Evolutionary conservation across 352 stramenopile species (phyloP).

Genomic region (Plasmopara viticola): DNA sequence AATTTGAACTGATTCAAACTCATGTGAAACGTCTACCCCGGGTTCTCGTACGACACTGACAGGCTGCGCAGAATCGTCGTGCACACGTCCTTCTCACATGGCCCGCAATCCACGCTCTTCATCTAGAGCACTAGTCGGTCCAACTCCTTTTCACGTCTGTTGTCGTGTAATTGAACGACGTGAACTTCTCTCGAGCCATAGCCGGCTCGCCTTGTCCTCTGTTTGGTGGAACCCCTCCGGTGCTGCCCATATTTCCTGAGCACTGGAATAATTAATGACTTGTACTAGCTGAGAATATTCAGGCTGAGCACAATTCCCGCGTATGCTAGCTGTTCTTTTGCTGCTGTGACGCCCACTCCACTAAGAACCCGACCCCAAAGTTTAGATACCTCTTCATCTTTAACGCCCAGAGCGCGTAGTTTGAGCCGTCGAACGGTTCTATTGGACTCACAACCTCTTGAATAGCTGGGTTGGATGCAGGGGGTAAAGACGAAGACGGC

Average conservation of each 20-base stretch:
- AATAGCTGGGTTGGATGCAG: too few species aligned
- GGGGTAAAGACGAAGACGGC: too few species aligned
- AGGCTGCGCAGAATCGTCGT: background rate
- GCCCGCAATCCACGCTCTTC: background rate
- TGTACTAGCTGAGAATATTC: too few species aligned
- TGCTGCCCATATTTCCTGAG: background rate
- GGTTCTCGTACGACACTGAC: background rate
- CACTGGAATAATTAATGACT: background rate
- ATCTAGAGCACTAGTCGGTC: background rate
- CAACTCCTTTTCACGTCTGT: background rate
- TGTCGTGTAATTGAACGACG: background rate
- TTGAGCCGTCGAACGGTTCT: background rate
- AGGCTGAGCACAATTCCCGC: too few species aligned
- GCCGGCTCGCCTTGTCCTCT: background rate
- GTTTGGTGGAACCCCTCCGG: background rate
- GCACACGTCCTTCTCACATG: background rate
- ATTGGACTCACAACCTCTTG: background rate
- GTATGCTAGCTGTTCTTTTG: background rate
- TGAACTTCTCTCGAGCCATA: background rate
- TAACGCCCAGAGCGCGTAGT: background rate
- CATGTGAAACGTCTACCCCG: background rate
- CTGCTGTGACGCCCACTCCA: background rate
- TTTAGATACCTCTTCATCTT: background rate
- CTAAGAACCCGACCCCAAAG: background rate
- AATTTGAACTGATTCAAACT: background rate